Base-by-base conservation (phyloP, 306 rosid species). In the Cucumis hystrix region DNA sequence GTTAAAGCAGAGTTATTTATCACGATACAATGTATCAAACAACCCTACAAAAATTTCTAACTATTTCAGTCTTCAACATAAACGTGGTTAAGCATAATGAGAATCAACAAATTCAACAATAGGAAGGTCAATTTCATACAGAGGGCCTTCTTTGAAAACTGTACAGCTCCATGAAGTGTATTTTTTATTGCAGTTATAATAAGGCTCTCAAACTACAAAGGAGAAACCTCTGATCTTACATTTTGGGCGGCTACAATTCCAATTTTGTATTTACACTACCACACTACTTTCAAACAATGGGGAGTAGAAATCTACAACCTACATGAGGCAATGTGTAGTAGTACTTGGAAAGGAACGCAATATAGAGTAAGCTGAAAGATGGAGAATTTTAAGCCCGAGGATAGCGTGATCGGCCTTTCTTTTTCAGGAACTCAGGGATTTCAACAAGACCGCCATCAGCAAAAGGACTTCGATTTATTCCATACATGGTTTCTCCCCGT, bases 401-500 rank as follows among this genome's bases (percentile, higher is more conserved):
- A 82, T 86, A 92, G 73, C 96, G 97, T 12, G 91, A 88, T n/a
- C 97, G 96, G 6, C 97, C 97, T 83, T 95, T 95, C 89, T 92
- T 92, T 92, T 89, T 95, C 79, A 95, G 82, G 88, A 95, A 95
- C 85, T 93, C 97, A 2, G 98, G 97, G 80, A 93, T 93, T 80
- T 93, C 97, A 25, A 95, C 96, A 39, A 89, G 80, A 62, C 97
- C 79, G 20, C 95, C 87, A 16, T 95, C 96, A 6, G 72, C 63
- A 70, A 88, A 87, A 45, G 93, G 86, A 54, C 91, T 80, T 54
- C 90, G 82, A 78, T 88, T 91, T 81, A 78, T 78, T 78, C 96
- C 84, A 20, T 67, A 59, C 71, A 70, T 12, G 6, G 82, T 68
- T 35, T 91, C 98, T 79, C 91, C 90, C 71, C 87, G 97, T 76